These are phyloP conservation scores for Coleophoma crateriformis DNA, from an alignment of 2,329 filamentous ascomycete genomes.

Conservation along the genomic window DNA sequence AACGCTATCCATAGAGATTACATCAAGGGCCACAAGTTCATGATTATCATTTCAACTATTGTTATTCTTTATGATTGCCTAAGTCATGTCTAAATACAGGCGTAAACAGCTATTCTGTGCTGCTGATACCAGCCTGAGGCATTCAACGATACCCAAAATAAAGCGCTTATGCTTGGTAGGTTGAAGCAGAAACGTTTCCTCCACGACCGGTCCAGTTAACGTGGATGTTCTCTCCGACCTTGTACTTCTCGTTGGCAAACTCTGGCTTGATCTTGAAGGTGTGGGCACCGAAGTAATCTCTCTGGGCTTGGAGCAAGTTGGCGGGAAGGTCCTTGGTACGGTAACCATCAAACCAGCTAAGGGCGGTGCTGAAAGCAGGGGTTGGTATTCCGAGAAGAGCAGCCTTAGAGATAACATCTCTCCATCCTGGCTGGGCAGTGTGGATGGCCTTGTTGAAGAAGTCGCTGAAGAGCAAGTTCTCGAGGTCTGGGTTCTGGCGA, in stretches of 20 bases:
- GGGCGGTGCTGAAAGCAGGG: slow-evolving; percentile 91
- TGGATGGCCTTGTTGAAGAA: slow-evolving; percentile 99
- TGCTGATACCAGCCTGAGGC: not conserved
- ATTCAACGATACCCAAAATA: not conserved
- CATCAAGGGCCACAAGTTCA: too few relatives aligned
- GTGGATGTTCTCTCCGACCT: slow-evolving; percentile 83
- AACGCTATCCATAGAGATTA: too few relatives aligned
- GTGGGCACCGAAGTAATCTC: slow-evolving; percentile 98
- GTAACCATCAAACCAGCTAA: slow-evolving; percentile 99
- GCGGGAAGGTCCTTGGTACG: slow-evolving; percentile 94
- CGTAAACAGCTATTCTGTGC: not conserved
- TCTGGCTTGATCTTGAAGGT: slow-evolving; percentile 87
- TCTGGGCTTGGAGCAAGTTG: slow-evolving; percentile 97
- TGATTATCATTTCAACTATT: slow-evolving; percentile 5
- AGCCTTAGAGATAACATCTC: slow-evolving; percentile 84
- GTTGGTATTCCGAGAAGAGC: slow-evolving; percentile 93
- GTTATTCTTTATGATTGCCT: slow-evolving; percentile 3
- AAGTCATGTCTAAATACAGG: slow-evolving; percentile 9
- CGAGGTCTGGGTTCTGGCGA: slow-evolving; percentile 86
- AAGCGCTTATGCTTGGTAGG: slow-evolving; percentile 78
- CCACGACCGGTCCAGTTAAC: slow-evolving; percentile 99
- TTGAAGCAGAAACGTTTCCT: slow-evolving; percentile 94
- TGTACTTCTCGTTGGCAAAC: slow-evolving; percentile 71
- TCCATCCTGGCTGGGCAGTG: slow-evolving; percentile 89
- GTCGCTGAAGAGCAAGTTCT: slow-evolving; percentile 97